Base-by-base conservation (phyloP, 148 eudicot species). In the Silene conica region DNA sequence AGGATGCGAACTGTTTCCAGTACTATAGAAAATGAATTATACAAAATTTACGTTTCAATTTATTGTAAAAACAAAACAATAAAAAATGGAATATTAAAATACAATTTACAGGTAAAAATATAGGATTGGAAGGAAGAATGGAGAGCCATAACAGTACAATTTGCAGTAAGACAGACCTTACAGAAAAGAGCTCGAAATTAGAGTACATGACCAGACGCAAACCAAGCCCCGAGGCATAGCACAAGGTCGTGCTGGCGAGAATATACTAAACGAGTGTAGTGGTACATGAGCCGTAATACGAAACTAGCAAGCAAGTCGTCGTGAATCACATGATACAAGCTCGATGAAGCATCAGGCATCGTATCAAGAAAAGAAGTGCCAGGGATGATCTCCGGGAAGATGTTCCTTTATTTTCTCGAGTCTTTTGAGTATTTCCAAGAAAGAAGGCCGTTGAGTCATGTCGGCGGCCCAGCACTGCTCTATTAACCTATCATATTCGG, bases 391-490 rank as follows among this genome's bases (percentile, higher is more conserved):
- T 19, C 86, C 28, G 46, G 90, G 84, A 74, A 82, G 56, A 59
- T 62, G 74, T 34, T 87, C 96, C 82, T 85, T 94, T 0, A 90
- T 87, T 77, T 88, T 91, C 46, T 94, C 98, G 8, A 94, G 97
- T 80, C 78, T 86, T 86, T 86, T 91, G 15, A 94, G 85, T 81
- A 94, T 91, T 20, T 94, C 93, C 86, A 91, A 82, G 83, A 94
- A 94, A 8, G 97, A 74, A 50, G 98, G 98, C 80, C 98, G 88
- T 72, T 82, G 67, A 77, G 84, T 86, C 87, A 84, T 88, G 81
- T 94, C 93, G 66, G 92, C 79, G 19, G 89, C 88, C 98, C 98
- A 94, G 77, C 98, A 94, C 59, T 79, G 76, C 64, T 85, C 97
- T 1, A 82, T 88, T 70, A 94, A 80, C 80, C 98, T 94, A 78